Percentiles rank a stretch among this genome's conserved stretches.
phyloP scores from a whole-genome alignment of 768 basidiomycete genomes.

The Rhizopogon vulgaris region DNA sequence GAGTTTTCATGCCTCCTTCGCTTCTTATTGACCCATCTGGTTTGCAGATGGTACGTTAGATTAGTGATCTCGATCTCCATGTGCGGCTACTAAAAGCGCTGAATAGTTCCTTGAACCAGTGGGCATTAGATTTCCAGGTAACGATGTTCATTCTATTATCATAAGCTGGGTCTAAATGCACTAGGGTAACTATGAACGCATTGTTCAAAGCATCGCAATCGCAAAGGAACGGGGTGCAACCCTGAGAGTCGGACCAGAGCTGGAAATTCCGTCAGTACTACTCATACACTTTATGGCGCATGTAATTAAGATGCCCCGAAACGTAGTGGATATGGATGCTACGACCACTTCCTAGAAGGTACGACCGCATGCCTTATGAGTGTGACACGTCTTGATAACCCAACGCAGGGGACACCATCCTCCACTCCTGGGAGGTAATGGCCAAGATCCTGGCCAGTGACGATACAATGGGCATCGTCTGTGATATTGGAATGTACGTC shows the following conservation, averaged over 20 bases:
- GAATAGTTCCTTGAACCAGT: constrained; percentile 86
- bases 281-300: background rate
- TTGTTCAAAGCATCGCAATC: constrained; percentile 78
- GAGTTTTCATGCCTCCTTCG: constrained; percentile 20
- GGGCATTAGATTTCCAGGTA: constrained; percentile 94
- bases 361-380: background rate
- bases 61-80: background rate
- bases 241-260: constrained; percentile 90
- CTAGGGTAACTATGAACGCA: constrained; percentile 91
- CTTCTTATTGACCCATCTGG: constrained; percentile 1
- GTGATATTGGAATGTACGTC: constrained; percentile 92
- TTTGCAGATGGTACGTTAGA: constrained; percentile 18
- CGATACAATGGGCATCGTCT: constrained; percentile 78
- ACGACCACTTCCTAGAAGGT: constrained; percentile 98
- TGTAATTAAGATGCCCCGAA: background rate
- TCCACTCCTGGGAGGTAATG: constrained; percentile 97
- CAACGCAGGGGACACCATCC: constrained; percentile 78
- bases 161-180: background rate
- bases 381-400: background rate
- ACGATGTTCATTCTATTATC: constrained; percentile 7
- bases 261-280: constrained; percentile 82
- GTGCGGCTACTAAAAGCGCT: background rate
- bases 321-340: constrained; percentile 88
- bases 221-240: constrained; percentile 88
- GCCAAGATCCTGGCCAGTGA: constrained; percentile 83